A percentile compares a stretch with the other conserved stretches of the same genome.
Conservation (phyloP, 2,329 filamentous ascomycete genomes). For the Curvularia sp. region DNA sequence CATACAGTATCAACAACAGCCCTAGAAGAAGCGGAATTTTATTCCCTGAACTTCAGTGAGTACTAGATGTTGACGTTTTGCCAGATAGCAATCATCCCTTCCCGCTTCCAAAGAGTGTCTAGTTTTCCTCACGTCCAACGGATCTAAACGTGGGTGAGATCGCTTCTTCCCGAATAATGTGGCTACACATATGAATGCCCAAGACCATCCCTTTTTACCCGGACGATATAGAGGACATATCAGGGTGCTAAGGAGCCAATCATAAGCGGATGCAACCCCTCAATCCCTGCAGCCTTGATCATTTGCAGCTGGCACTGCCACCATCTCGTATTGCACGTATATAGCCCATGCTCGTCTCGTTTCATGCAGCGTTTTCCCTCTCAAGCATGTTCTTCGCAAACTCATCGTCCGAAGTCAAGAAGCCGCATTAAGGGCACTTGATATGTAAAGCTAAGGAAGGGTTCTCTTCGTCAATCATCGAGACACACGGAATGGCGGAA, state of each 20-base stretch:
- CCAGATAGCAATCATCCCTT: background rate
- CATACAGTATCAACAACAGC: too few species aligned
- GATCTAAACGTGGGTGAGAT: background rate
- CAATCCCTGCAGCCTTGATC: background rate
- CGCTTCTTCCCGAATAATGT: background rate
- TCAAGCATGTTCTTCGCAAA: background rate
- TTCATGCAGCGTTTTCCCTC: background rate
- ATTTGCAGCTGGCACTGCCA: background rate
- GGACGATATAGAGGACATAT: background rate
- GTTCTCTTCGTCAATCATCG: background rate
- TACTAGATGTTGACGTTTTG: too few species aligned
- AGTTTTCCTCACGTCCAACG: background rate
- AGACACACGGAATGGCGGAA: conserved; percentile 10
- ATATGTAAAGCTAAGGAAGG: too few species aligned
- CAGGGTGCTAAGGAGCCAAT: background rate
- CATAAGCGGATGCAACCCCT: conserved; percentile 2
- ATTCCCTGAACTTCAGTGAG: too few species aligned
- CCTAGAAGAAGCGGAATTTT: too few species aligned
- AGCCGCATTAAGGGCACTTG: too few species aligned
- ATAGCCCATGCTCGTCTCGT: background rate
- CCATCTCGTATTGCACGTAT: background rate
- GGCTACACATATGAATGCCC: background rate
- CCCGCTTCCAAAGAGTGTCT: background rate
- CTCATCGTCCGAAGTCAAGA: too few species aligned
- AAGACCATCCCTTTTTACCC: background rate